Base-by-base conservation (phyloP, 495 filamentous ascomycete genomes). In the Amorphotheca resinae region DNA sequence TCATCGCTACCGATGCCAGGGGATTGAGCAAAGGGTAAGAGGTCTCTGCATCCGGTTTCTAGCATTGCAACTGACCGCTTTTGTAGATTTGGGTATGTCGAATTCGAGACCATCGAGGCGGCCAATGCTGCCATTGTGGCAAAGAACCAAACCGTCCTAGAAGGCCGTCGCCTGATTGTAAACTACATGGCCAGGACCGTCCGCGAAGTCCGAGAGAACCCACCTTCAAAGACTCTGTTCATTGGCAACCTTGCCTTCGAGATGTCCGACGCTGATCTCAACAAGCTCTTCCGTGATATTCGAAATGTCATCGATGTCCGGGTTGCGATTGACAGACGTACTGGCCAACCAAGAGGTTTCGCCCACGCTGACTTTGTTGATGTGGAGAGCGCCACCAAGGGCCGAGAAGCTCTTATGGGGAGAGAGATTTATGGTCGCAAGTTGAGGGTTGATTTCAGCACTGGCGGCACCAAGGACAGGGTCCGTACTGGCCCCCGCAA, bases 241-340 rank as follows among this genome's bases (percentile, higher is more conserved):
- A 73, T 98, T 48, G 91, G 91, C 44, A 91, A 93, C 61, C 76
- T 98, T 56, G 74, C 84, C 26, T 95, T 83, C 52, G 84, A 95
- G 60, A 78, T 89, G 64, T 82, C 83, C 2, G 91, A 95, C 52
- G 73, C 73, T 28, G 91, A 98, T 50, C 64, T 98, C 22, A 87
- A 93, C 58, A 64, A 76, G 20, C 62, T 95, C 21, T 93, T 98
- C 68, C 60, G 68, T 32, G 74, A 76, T 11, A 63, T 95, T 31
- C 61, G 67, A 23, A 81, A 84, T 56, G 70, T 91, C 17, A 60
- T 72, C 42, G 88, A 95, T 51, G 77, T 98, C 23, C 77, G 91
- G 34, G 79, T 98, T 23, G 82, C 91, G 28, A 82, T 95, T 48
- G 91, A 98, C 61, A 74, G 86, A 41, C 73, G 80, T 18, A 89